Evolutionary conservation across 2,329 filamentous ascomycete genomes (phyloP), one percentile per base, ranked within the genome.

Genomic region (Periconia macrospinosa): DNA sequence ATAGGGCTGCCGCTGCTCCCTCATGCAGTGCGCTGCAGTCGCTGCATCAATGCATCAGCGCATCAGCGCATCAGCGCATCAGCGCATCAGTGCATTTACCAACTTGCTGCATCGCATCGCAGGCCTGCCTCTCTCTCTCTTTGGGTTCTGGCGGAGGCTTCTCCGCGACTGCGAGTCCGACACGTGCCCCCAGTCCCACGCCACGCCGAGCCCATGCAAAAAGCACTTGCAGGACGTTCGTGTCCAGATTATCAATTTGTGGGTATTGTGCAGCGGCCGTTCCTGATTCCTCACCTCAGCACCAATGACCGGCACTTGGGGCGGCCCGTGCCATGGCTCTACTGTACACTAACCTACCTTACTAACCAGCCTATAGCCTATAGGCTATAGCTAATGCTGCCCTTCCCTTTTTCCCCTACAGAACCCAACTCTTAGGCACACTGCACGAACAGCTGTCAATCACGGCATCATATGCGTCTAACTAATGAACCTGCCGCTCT

Each of bases 101-200:
- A n/a, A n/a, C n/a, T n/a, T n/a, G n/a, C n/a, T n/a, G n/a, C n/a
- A n/a, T n/a, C n/a, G n/a, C n/a, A n/a, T n/a, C n/a, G n/a, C n/a
- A n/a, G n/a, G n/a, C n/a, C n/a, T n/a, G n/a, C n/a, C n/a, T n/a
- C n/a, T n/a, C 49, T 37, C 35, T 42, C 47, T 30, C 10, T 30
- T 8, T 30, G 40, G 50, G 23, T 18, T 13, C 23, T n/a, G n/a
- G n/a, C n/a, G n/a, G n/a, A 27, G 20, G 23, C 35, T 37, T 44
- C 42, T 58, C 51, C 41, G 49, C 58, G 53, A 61, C 56, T 59
- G 48, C 52, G 45, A 50, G 46, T 19, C 52, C 59, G 61, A 60
- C 62, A 61, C 57, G 60, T 63, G 57, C 62, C 52, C n/a, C 33
- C 30, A n/a, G 47, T 51, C 57, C 55, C 60, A 53, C 55, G 50